Conservation (phyloP, 352 stramenopile species). For the Globisporangium nunn region DNA sequence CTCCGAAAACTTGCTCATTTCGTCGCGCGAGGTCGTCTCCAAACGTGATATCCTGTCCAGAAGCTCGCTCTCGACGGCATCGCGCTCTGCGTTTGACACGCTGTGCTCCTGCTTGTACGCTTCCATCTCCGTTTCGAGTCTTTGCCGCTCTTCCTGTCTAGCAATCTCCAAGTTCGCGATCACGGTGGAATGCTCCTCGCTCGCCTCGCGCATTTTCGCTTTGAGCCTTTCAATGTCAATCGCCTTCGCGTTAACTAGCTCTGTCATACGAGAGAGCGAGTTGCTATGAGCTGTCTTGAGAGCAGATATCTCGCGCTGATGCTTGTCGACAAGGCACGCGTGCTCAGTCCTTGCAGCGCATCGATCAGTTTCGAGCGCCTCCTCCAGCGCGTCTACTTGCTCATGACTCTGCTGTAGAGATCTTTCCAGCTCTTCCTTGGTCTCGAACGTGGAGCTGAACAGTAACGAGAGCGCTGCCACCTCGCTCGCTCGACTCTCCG, state of each 20-base stretch:
- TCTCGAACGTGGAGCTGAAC: constrained; percentile 5
- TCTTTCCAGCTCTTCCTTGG: constrained; percentile 1
- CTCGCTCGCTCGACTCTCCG: not conserved
- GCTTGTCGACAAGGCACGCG: constrained; percentile 2
- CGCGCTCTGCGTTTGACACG: constrained; percentile 27
- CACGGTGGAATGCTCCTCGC: not conserved
- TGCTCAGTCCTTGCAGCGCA: not conserved
- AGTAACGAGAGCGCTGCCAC: constrained; percentile 3
- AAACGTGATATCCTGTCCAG: not conserved
- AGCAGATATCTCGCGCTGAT: constrained; percentile 5
- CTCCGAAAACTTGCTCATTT: not conserved
- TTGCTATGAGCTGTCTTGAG: constrained; percentile 15
- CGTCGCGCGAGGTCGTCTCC: not conserved
- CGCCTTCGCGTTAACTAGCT: constrained; percentile 32
- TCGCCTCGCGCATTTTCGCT: constrained; percentile 9
- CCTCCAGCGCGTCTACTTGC: constrained; percentile 5
- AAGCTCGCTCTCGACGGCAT: constrained; percentile 14
- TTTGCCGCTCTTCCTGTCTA: not conserved
- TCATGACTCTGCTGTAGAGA: constrained; percentile 11
- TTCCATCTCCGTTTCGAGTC: constrained; percentile 4
- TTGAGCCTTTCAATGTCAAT: constrained; percentile 25
- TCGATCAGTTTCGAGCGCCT: not conserved
- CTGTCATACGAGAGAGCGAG: constrained; percentile 26
- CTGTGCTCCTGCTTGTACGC: constrained; percentile 19
- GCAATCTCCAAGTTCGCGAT: not conserved